Evolutionary conservation across 2,329 filamentous ascomycete species (phyloP).

Genomic region (Beauveria caledonica): DNA sequence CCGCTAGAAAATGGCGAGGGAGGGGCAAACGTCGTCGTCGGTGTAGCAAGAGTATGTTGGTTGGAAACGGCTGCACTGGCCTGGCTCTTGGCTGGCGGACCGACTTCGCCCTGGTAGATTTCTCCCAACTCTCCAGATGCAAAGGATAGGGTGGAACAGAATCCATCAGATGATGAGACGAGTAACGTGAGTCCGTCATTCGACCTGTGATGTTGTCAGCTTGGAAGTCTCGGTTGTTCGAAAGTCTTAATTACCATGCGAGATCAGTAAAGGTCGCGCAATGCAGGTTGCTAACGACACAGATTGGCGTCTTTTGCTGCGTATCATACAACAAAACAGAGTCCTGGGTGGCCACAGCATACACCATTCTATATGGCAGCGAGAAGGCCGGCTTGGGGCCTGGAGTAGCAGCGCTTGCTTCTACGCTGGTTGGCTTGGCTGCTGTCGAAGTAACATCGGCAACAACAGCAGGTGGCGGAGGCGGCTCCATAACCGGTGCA

Average conservation of each 20-base stretch:
- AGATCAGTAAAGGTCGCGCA: slow-evolving; percentile 96
- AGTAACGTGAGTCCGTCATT: slow-evolving; percentile 54
- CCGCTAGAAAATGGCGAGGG: slow-evolving; percentile 48
- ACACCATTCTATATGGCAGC: slow-evolving; percentile 87
- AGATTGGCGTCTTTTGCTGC: slow-evolving; percentile 88
- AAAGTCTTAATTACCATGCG: slow-evolving; percentile 61
- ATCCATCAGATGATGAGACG: slow-evolving; percentile 96
- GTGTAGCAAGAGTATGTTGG: slow-evolving; percentile 62
- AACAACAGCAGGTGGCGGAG: slow-evolving; percentile 52
- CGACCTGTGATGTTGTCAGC: slow-evolving; percentile 33
- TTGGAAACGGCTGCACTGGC: slow-evolving; percentile 40
- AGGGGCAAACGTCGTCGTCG: slow-evolving; percentile 54
- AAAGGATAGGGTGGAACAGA: slow-evolving; percentile 89
- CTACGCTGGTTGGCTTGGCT: slow-evolving; percentile 38
- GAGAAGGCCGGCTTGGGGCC: slow-evolving; percentile 67
- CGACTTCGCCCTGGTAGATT: slow-evolving; percentile 61
- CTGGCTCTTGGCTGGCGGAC: slow-evolving; percentile 32
- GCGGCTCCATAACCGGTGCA: slow-evolving; percentile 71
- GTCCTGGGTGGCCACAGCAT: slow-evolving; percentile 95
- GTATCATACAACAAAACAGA: slow-evolving; percentile 93
- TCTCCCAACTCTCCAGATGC: slow-evolving; percentile 76
- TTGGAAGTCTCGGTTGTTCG: background rate
- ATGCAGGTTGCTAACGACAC: slow-evolving; percentile 92
- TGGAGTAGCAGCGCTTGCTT: slow-evolving; percentile 41
- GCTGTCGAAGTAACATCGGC: slow-evolving; percentile 42